phyloP scores from a whole-genome alignment of 1,284 basidiomycete genomes.

The Rhodotorula sp. region DNA sequence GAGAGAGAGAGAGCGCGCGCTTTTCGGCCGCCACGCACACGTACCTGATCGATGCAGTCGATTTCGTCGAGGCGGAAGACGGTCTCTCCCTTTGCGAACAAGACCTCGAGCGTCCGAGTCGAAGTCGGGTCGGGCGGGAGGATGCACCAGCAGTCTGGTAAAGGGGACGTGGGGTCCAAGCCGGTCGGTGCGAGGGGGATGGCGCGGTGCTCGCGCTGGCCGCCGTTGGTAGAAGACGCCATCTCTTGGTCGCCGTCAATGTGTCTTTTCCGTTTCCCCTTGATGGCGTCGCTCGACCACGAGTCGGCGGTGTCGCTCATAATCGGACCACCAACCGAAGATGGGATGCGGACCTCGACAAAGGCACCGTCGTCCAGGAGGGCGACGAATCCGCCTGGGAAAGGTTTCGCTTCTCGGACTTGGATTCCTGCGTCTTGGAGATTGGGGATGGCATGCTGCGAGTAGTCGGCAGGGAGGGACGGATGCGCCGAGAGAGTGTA shows the following conservation, averaged over 20 bases:
- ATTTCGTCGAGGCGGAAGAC: conserved; percentile 78
- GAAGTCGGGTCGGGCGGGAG: conserved; percentile 82
- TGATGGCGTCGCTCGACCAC: background rate
- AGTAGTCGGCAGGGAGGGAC: conserved; percentile 75
- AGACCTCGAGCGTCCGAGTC: conserved; percentile 80
- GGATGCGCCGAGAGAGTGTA: conserved; percentile 68
- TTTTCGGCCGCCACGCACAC: conserved; percentile 9
- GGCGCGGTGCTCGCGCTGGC: conserved; percentile 10
- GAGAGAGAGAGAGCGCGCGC: conserved; percentile 4
- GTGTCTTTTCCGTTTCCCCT: background rate
- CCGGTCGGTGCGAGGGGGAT: conserved; percentile 53
- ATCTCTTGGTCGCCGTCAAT: background rate
- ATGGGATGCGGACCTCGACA: conserved; percentile 75
- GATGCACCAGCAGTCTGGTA: conserved; percentile 74
- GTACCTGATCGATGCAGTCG: conserved; percentile 74
- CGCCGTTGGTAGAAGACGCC: background rate
- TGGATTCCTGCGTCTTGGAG: conserved; percentile 71
- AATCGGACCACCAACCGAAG: background rate
- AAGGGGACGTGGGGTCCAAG: conserved; percentile 60
- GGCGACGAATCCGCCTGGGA: conserved; percentile 77
- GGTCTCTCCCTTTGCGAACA: conserved; percentile 73
- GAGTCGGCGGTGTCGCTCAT: background rate
- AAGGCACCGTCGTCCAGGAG: conserved; percentile 73
- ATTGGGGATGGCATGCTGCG: conserved; percentile 76
- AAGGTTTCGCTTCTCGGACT: conserved; percentile 77